These are phyloP conservation scores for Xylariales sp. DNA, from an alignment of 2,329 filamentous ascomycete species.

Conservation along the genomic window DNA sequence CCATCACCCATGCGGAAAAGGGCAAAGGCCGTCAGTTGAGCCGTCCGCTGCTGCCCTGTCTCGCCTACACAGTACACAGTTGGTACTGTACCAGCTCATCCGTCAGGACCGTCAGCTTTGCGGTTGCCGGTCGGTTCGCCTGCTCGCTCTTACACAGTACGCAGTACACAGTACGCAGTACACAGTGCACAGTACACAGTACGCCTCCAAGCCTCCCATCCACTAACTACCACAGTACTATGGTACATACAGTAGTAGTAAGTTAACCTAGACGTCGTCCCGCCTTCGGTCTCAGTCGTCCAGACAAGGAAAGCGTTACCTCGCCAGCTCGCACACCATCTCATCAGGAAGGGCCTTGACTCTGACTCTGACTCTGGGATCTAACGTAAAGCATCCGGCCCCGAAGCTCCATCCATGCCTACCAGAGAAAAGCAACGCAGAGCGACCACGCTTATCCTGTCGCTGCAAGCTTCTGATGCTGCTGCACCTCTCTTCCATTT, in stretches of 20 bases:
- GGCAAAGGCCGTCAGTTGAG: not conserved
- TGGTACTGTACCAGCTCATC: too few species aligned
- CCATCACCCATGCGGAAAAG: too few species aligned
- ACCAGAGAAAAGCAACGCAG: not conserved
- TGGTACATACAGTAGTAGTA: too few species aligned
- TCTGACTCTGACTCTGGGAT: slow-evolving; percentile 9
- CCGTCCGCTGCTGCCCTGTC: not conserved
- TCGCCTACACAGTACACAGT: too few species aligned
- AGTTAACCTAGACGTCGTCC: too few species aligned
- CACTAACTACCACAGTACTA: too few species aligned
- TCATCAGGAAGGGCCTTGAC: not conserved
- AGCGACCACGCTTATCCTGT: slow-evolving; percentile 8
- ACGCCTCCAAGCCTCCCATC: not conserved
- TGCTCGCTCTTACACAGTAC: too few species aligned
- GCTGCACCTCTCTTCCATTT: slow-evolving; percentile 15
- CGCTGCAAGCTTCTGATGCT: not conserved
- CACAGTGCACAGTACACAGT: too few species aligned
- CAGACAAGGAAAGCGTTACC: slow-evolving; percentile 7
- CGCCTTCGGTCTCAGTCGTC: slow-evolving; percentile 5
- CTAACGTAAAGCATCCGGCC: too few species aligned
- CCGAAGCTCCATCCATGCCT: slow-evolving; percentile 3
- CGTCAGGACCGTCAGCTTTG: too few species aligned
- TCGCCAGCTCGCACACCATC: not conserved
- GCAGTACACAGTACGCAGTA: too few species aligned
- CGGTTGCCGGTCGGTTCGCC: not conserved